These are phyloP conservation scores for Apiotrichum gracile DNA, from an alignment of 1,284 basidiomycete species.

Conservation along the genomic window DNA sequence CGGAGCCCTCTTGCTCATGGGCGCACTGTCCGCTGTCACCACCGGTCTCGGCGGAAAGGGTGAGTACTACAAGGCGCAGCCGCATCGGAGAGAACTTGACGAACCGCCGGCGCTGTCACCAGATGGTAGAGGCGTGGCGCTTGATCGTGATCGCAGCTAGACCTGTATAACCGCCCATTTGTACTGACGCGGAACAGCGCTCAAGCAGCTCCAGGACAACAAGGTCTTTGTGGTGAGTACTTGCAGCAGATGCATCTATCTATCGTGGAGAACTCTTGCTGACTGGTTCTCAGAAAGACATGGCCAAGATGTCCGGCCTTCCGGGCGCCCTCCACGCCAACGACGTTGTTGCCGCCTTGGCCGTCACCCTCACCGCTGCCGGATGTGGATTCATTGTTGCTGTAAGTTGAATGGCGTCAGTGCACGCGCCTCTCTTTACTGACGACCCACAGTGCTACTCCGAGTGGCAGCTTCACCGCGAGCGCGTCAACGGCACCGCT, in stretches of 20 bases:
- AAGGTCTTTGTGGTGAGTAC: background rate
- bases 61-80: conserved; percentile 1
- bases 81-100: no score
- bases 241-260: background rate
- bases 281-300: background rate
- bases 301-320: background rate
- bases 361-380: conserved; percentile 5
- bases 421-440: background rate
- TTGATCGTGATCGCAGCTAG: background rate
- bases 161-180: background rate
- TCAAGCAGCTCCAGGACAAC: background rate
- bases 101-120: no score
- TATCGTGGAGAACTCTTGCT: background rate
- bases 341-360: conserved; percentile 10
- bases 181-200: background rate
- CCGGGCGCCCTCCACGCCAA: conserved; percentile 2
- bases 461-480: conserved; percentile 7
- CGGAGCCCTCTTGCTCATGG: conserved; percentile 4
- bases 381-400: conserved; percentile 11
- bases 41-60: conserved; percentile 8
- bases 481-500: conserved; percentile 7
- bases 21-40: conserved; percentile 7
- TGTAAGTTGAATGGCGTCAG: conserved; percentile 1
- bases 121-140: background rate
- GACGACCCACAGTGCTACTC: conserved; percentile 6